Evolutionary conservation across 1,139 yeast species (phyloP), one percentile per base, ranked within the genome.

Genomic region (Taphrina pruni): DNA sequence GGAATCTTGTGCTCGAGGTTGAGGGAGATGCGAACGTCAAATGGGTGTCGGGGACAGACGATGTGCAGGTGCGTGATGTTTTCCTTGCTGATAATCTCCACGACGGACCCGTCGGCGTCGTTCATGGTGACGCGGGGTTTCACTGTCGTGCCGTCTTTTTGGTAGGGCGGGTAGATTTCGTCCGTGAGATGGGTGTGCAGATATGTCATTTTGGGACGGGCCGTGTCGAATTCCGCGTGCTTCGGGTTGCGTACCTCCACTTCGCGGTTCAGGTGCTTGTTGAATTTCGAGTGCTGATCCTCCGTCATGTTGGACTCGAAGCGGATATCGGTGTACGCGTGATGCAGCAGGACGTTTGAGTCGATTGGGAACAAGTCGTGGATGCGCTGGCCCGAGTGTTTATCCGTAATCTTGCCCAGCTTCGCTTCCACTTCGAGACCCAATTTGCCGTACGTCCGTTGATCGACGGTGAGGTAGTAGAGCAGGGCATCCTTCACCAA

Each of bases 391-490:
- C 87, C 88, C 54, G 86, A 82, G 21, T 81, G 81, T 72, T 86
- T 86, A 73, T 88, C 89, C 79, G 87, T 85, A 46, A 90, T 84
- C 20, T 86, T 82, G 7, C 96, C 96, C 74, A 88, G 84, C 76
- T 89, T 89, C 75, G 88, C 81, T 77, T 90, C 96, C 74, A 89
- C 79, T 79, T 90, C 95, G 35, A 89, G 21, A n/a, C 67, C 67
- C 12, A 20, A 14, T 43, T 55, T 56, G 20, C 67, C 67, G 36
- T 46, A 46, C 26, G 51, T 43, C 26, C 61, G 60, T 8, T 43
- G 55, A 12, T 64, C 67, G 6, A 46, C 56, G 6, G 51, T 56
- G 1, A 64, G 56, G 45, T 64, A 57, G 46, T 64, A 50, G 7
- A 46, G 55, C 6, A 64, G 20, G 21, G 52, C 51, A 14, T 54